Evolutionary conservation across 768 basidiomycete species (phyloP), one percentile per base, ranked within the genome.

Genomic region (Tephrocybe sp.): DNA sequence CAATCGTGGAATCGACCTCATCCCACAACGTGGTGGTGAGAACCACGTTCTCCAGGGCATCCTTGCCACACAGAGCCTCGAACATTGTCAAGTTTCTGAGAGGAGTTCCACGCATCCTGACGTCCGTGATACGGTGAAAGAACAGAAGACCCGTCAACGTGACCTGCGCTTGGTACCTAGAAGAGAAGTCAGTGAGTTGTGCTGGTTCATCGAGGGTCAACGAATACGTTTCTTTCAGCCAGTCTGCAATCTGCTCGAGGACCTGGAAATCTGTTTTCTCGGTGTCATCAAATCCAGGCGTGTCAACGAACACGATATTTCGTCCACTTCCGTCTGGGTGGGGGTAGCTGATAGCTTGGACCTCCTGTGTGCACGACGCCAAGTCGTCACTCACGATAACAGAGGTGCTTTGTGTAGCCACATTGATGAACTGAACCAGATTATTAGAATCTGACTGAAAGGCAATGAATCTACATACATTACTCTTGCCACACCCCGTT

Each of bases 11-110:
- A 38, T 65, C 61, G 32, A 73, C 69, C 45, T 66, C 64, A 9
- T 68, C 69, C 76, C 77, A 80, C 68, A 73, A 78, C 44, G 71
- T 80, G 40, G 78, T 81, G 33, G 67, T 69, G 48, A 81, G 70
- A 46, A 78, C 67, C 46, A 80, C 73, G 54, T 75, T 73, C 37
- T 66, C 62, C 48, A 77, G 66, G 2, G 68, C 67, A 45, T 60
- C 65, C 24, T 73, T 69, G 18, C 79, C 79, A 57, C 80, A 81
- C 11, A 80, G 66, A 41, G 76, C 69, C 47, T 66, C 65, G 62
- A 80, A 81, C 62, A 80, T 72, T 14, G 63, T 65, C 34, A 78
- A 66, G 55, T 79, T 80, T 56, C 68, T 68, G 32, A 65, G 64
- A 17, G 75, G 70, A 9, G 72, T 70, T 37, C 72, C 73, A 36